phyloP scores from a whole-genome alignment of 2,329 filamentous ascomycete species.

The Capronia coronata region DNA sequence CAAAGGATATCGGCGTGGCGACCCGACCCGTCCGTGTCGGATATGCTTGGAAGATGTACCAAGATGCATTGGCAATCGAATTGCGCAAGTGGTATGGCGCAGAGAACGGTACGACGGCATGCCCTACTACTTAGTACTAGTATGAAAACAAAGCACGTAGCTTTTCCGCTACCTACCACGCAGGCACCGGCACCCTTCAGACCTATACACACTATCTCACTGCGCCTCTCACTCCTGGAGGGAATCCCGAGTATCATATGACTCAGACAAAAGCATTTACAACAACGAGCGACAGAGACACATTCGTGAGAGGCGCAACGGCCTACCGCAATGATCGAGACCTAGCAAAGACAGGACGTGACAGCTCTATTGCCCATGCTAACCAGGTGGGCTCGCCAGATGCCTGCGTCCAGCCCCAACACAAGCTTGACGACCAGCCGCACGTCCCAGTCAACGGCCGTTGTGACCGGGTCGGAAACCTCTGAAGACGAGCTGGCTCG shows the following conservation, averaged over 20 bases:
- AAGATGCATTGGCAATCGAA: too few species aligned
- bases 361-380: conserved; percentile 33
- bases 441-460: conserved; percentile 9
- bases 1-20: too few species aligned
- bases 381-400: conserved; percentile 26
- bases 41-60: too few species aligned
- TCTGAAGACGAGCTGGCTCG: conserved; percentile 7
- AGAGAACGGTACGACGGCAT: too few species aligned
- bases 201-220: conserved; percentile 14
- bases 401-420: conserved; percentile 8
- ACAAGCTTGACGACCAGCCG: conserved; percentile 7
- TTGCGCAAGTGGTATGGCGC: too few species aligned
- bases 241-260: conserved; percentile 37
- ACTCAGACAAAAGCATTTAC: conserved; percentile 31
- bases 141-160: conserved; percentile 40
- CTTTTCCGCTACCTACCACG: conserved; percentile 37
- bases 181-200: conserved; percentile 24
- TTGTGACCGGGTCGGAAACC: too few species aligned
- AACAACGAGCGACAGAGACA: conserved; percentile 31
- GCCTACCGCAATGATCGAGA: conserved; percentile 41
- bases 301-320: conserved; percentile 34
- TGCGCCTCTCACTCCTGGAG: conserved; percentile 17
- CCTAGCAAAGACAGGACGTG: conserved; percentile 35
- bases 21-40: too few species aligned
- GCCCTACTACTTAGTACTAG: too few species aligned